Conservation (phyloP, 2,329 filamentous ascomycete species). For the Aspergillus spinulosporus region DNA sequence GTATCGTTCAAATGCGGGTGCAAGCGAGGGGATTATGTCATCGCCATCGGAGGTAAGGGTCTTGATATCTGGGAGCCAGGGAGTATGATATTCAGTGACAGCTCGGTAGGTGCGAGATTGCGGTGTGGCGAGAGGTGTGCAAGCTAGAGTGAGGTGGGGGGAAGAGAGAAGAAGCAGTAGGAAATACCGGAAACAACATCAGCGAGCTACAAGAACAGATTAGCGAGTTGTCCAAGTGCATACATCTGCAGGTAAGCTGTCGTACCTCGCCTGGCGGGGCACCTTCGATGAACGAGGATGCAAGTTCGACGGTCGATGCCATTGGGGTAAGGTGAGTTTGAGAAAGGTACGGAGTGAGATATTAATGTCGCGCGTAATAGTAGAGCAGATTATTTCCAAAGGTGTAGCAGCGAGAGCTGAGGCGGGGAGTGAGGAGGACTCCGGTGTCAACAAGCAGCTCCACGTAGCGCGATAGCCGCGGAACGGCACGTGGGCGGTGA, state of each 20-base stretch:
- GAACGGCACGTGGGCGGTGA: conserved; percentile 21
- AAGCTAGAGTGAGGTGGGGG: background rate
- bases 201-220: conserved; percentile 43
- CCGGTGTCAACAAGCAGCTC: conserved; percentile 25
- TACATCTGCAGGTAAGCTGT: conserved; percentile 59
- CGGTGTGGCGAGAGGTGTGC: conserved; percentile 1
- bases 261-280: conserved; percentile 93
- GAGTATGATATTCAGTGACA: conserved; percentile 17
- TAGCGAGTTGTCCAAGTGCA: conserved; percentile 11
- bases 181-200: conserved; percentile 65
- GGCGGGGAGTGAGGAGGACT: conserved; percentile 12
- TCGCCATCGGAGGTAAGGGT: conserved; percentile 71
- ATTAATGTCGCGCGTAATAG: background rate
- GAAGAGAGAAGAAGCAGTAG: background rate
- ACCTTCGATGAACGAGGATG: conserved; percentile 87
- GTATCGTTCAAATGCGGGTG: conserved; percentile 86
- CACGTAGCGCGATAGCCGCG: conserved; percentile 25
- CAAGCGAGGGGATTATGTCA: conserved; percentile 68
- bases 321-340: conserved; percentile 28
- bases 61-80: conserved; percentile 72
- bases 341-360: background rate
- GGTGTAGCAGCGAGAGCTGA: conserved; percentile 1
- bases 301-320: conserved; percentile 56
- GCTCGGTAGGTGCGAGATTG: conserved; percentile 12
- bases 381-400: background rate